These are phyloP conservation scores for Globisporangium emineosum DNA, from an alignment of 352 stramenopile species.

Conservation along the genomic window DNA sequence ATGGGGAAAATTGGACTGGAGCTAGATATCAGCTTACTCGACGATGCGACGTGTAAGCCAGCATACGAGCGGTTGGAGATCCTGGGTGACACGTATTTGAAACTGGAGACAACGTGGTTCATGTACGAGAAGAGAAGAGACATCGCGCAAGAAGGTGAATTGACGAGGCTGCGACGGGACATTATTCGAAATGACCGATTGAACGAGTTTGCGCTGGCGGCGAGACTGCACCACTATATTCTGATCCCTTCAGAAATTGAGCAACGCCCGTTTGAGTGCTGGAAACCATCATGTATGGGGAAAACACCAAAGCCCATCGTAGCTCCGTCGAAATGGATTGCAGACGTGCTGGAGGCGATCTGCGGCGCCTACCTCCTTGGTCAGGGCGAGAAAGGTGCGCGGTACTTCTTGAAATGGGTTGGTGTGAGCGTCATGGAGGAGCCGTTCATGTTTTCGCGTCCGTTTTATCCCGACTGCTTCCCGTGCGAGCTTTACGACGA, in stretches of 20 bases:
- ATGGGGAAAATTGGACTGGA: constrained; percentile 77
- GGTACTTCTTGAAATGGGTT: constrained; percentile 77
- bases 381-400: constrained; percentile 62
- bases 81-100: constrained; percentile 80
- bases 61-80: constrained; percentile 83
- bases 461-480: constrained; percentile 70
- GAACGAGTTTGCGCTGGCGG: constrained; percentile 62
- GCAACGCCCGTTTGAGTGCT: constrained; percentile 79
- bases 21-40: constrained; percentile 66
- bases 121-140: constrained; percentile 75
- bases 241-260: constrained; percentile 76
- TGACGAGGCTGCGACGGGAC: constrained; percentile 74
- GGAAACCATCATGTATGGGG: constrained; percentile 88
- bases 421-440: constrained; percentile 56
- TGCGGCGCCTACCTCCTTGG: constrained; percentile 77
- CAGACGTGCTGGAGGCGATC: constrained; percentile 80
- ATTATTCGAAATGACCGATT: constrained; percentile 87
- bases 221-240: constrained; percentile 73
- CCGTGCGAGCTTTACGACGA: constrained; percentile 57
- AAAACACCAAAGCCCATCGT: constrained; percentile 70
- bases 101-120: constrained; percentile 85
- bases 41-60: constrained; percentile 83
- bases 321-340: constrained; percentile 81
- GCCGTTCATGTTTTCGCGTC: constrained; percentile 34
- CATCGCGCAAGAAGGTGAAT: constrained; percentile 63